Base-by-base conservation (phyloP, 108 stramenopile species). In the Epipyxis sp. region DNA sequence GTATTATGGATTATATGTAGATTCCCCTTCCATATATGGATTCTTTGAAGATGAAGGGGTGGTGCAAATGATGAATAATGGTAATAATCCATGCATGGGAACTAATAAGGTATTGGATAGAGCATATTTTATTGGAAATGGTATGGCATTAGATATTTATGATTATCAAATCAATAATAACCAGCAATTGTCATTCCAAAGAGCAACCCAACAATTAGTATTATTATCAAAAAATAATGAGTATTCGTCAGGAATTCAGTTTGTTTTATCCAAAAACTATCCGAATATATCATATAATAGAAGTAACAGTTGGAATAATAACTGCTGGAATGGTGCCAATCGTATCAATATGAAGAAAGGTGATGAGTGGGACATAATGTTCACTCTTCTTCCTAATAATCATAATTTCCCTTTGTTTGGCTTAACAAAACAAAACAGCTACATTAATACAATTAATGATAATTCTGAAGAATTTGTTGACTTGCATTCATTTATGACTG, bases 31-130 rank as follows among this genome's bases (percentile, higher is more conserved):
- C 32, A 37, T 74, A 37, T 35, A 6, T 57, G 71, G 13, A 3
- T n/a, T n/a, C n/a, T 57, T 74, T 13, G 13, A 6, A 37, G 71
- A 13, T 42, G 27, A 27, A 29, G 71, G 71, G 34, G 29, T 37
- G 27, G 71, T 74, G 6, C 71, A 74, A 37, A 74, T 74, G 71
- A 74, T 39, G 71, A 32, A 32, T 6, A 27, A 74, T 3, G 16
- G 29, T 20, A 42, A 27, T 39, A 13, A 50, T 20, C 6, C 50
- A 6, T 74, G 71, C 43, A 16, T 74, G n/a, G 71, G 71, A 29
- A 13, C 6, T 6, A 32, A 57, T n/a, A 42, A 74, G 32, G 10
- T 6, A 29, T 32, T 74, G 6, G 37, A 39, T 6, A 37, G 71
- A 3, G 6, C 6, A 3, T 74, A 74, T 39, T 3, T 74, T 6